phyloP scores from a whole-genome alignment of 1,139 yeast species.

The Lizanozyma gosingica region DNA sequence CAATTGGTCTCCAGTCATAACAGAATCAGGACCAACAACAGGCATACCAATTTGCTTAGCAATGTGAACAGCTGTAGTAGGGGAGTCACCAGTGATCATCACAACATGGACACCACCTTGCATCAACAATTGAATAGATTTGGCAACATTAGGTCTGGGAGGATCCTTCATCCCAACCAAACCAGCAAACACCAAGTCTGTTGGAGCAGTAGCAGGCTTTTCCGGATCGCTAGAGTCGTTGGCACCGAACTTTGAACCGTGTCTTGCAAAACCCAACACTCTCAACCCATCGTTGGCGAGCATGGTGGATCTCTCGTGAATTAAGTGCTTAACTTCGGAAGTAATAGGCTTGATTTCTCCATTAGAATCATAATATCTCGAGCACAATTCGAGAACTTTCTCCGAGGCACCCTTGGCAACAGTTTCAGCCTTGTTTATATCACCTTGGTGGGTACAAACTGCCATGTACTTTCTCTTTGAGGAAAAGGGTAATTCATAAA shows the following conservation, averaged over 20 bases:
- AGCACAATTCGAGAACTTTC: conserved; percentile 54
- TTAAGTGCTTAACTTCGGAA: conserved; percentile 34
- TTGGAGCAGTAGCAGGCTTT: conserved; percentile 23
- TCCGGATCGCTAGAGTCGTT: conserved; percentile 23
- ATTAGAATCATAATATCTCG: conserved; percentile 46
- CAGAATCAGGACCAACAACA: conserved; percentile 52
- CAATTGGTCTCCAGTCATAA: conserved; percentile 76
- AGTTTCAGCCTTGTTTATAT: conserved; percentile 45
- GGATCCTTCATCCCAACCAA: conserved; percentile 94
- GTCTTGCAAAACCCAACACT: conserved; percentile 72
- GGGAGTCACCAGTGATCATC: conserved; percentile 97
- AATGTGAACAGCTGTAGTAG: conserved; percentile 83
- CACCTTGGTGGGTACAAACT: conserved; percentile 56
- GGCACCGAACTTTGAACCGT: conserved; percentile 19
- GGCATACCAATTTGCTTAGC: conserved; percentile 94
- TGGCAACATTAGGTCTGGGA: conserved; percentile 76
- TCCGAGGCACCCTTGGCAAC: conserved; percentile 89
- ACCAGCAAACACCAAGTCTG: conserved; percentile 68
- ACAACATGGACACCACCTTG: conserved; percentile 92
- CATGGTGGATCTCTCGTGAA: conserved; percentile 47
- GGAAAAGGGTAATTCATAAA: conserved; percentile 75
- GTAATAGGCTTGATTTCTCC: conserved; percentile 50
- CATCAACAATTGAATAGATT: conserved; percentile 63
- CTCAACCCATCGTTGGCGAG: conserved; percentile 83
- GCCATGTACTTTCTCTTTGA: conserved; percentile 88